Conservation (phyloP, 2,329 filamentous ascomycete species). For the Pseudocercospora macadamiae region DNA sequence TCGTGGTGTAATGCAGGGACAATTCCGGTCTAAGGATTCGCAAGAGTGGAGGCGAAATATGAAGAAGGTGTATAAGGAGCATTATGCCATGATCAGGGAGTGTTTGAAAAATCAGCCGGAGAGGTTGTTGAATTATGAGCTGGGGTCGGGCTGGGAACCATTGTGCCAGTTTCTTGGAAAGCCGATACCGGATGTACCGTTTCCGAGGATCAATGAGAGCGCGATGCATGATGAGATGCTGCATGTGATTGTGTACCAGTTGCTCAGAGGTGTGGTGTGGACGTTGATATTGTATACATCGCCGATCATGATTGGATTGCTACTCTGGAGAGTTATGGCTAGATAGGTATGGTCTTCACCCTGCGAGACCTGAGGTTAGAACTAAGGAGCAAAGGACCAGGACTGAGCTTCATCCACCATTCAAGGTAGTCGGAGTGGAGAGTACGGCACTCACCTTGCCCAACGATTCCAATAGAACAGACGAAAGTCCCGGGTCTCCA, state of each 20-base stretch:
- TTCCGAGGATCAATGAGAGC: constrained; percentile 29
- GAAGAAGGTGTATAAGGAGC: constrained; percentile 20
- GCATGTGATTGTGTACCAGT: background rate
- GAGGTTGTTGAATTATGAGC: constrained; percentile 34
- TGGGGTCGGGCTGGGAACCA: constrained; percentile 36
- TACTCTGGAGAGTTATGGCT: no score
- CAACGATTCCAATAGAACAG: no score
- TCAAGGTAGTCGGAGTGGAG: no score
- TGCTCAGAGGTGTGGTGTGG: constrained; percentile 3
- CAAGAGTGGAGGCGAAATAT: constrained; percentile 20
- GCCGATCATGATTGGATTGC: background rate
- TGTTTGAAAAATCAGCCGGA: constrained; percentile 25
- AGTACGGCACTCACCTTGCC: no score
- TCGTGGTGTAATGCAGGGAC: constrained; percentile 21
- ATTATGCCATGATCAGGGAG: constrained; percentile 24
- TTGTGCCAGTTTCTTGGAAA: constrained; percentile 36
- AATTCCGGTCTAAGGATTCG: constrained; percentile 15
- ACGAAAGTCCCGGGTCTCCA: no score
- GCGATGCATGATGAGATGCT: constrained; percentile 21
- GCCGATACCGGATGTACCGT: constrained; percentile 28
- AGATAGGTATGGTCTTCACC: no score
- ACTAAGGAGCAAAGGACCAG: no score
- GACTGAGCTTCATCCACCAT: no score
- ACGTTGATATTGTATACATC: background rate
- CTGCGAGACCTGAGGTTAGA: no score